Evolutionary conservation across 2,329 filamentous ascomycete genomes (phyloP), one percentile per base, ranked within the genome.

Genomic region (Fusarium subglutinans): DNA sequence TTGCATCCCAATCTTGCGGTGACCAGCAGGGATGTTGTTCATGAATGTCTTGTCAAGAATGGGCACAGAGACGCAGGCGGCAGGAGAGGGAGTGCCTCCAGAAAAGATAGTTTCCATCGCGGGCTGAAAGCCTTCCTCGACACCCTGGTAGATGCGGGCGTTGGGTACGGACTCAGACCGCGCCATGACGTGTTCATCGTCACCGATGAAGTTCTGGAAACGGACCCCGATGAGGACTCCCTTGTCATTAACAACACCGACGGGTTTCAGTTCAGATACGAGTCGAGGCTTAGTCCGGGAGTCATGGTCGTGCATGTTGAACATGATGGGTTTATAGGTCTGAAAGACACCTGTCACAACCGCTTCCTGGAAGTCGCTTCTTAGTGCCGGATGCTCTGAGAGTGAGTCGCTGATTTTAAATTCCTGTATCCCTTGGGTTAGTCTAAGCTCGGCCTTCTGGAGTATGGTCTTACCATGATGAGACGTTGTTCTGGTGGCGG

Each of bases 141-240:
- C 1, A 4, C 45, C 45, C 20, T 48, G 26, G 45, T n/a, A 48
- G 26, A 48, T 22, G 6, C 8, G 9, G 4, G 18, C 18, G 13
- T n/a, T 30, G 8, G 45, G 18, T 4, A 6, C 8, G 5, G 6
- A 7, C 4, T 48, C 8, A 2, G 12, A 10, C 0, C 2, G 11
- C 5, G 26, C 26, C 45, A 48, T 15, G 18, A 48, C 45, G 6
- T 47, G 2, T 4, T 13, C 26, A 14, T 47, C 45, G 11, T 28
- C 12, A 4, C 45, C 26, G 13, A 48, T 11, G 9, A 15, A 0
- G 26, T 28, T 48, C 6, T 30, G 45, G 26, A 48, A 48, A 0
- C 26, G 26, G 8, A 48, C 8, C 1, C 26, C 26, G 20, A n/a
- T 11, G 1, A 48, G 13, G 4, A 2, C 1, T 4, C 26, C 45